A percentile compares a stretch with the other conserved stretches of the same genome.
These are phyloP conservation scores for Cyberlindnera saturnus DNA, from an alignment of 805 yeast species.

Conservation along the genomic window DNA sequence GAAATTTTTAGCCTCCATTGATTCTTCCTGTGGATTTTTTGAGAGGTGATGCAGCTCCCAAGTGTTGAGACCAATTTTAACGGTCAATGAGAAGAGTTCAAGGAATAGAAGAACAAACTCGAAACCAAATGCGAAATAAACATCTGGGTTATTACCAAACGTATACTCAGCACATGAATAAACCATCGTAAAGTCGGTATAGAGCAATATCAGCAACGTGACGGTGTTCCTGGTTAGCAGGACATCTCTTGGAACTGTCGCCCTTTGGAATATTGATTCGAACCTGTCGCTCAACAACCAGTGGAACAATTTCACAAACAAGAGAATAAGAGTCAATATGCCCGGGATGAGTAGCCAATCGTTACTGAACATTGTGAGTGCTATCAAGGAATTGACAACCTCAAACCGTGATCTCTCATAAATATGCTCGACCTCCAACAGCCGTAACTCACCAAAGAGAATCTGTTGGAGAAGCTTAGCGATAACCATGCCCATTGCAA, in stretches of 20 bases:
- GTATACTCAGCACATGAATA: conserved; percentile 44
- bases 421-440: conserved; percentile 70
- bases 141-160: conserved; percentile 38
- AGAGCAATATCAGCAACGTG: conserved; percentile 38
- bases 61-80: conserved; percentile 44
- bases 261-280: conserved; percentile 41
- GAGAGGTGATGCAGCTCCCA: conserved; percentile 49
- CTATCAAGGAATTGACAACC: conserved; percentile 55
- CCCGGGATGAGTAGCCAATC: conserved; percentile 40
- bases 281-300: conserved; percentile 54
- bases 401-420: conserved; percentile 61
- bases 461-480: conserved; percentile 46
- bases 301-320: conserved; percentile 64
- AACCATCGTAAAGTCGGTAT: conserved; percentile 47
- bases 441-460: conserved; percentile 69
- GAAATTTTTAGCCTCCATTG: conserved; percentile 68
- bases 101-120: conserved; percentile 64
- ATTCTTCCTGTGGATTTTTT: conserved; percentile 46
- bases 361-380: conserved; percentile 46
- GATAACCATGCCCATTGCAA: conserved; percentile 29
- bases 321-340: conserved; percentile 32
- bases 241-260: conserved; percentile 27
- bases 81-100: conserved; percentile 40
- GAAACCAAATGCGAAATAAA: conserved; percentile 64
- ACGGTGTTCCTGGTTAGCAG: conserved; percentile 36